Conservation (phyloP, 2,329 filamentous ascomycete species). For the Decorospora gaudefroyi region DNA sequence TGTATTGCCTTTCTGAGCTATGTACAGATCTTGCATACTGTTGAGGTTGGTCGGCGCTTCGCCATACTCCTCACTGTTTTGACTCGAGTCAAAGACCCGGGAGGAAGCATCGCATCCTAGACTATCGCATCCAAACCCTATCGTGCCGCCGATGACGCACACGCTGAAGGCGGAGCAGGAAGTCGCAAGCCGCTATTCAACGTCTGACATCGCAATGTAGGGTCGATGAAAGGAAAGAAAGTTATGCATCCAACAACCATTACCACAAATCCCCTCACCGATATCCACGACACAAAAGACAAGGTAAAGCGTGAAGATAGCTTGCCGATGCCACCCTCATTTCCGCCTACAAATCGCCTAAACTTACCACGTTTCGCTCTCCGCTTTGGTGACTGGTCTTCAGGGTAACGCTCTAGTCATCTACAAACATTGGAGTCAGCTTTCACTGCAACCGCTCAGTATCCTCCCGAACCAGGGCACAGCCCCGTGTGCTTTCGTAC, state of each 20-base stretch:
- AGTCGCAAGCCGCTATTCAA: conserved; percentile 7
- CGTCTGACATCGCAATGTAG: conserved; percentile 1
- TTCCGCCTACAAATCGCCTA: too few species aligned
- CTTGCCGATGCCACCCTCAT: too few species aligned
- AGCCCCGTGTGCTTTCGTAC: too few species aligned
- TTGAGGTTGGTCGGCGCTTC: conserved; percentile 24
- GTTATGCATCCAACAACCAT: neutral
- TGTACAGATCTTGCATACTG: conserved; percentile 15
- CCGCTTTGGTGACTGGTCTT: too few species aligned
- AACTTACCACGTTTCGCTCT: too few species aligned
- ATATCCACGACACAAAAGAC: too few species aligned
- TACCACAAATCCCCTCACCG: too few species aligned
- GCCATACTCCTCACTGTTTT: conserved; percentile 29
- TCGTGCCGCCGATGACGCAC: conserved; percentile 22
- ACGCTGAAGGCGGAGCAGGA: conserved; percentile 6
- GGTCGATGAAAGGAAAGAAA: neutral
- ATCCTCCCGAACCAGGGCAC: too few species aligned
- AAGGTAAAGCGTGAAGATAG: too few species aligned
- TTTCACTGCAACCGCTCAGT: too few species aligned
- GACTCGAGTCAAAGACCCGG: conserved; percentile 5
- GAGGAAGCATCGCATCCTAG: conserved; percentile 7
- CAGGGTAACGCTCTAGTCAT: too few species aligned
- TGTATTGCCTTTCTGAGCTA: conserved; percentile 9
- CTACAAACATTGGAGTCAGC: too few species aligned
- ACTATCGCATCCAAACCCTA: conserved; percentile 22